A percentile compares a stretch with the other conserved stretches of the same genome.
Evolutionary conservation across 768 basidiomycete genomes (phyloP).

Genomic region (Lactifluus hygrophoroides): DNA sequence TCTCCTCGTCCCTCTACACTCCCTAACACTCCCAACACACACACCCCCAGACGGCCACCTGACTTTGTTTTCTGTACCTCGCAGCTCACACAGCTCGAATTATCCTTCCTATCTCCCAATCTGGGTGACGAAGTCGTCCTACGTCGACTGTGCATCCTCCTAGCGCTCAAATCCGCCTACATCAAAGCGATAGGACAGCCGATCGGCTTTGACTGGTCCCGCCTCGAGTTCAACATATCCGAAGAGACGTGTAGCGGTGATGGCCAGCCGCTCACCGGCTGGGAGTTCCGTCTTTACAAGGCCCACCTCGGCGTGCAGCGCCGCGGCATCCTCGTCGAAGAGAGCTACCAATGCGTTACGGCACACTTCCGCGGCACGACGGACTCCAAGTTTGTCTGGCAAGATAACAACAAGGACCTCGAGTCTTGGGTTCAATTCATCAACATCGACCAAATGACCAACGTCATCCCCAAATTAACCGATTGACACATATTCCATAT

Average conservation of each 20-base stretch:
- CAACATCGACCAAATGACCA: constrained; percentile 73
- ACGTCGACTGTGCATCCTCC: constrained; percentile 66
- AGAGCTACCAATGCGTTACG: constrained; percentile 67
- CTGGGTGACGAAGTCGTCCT: constrained; percentile 56
- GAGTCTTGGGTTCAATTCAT: constrained; percentile 81
- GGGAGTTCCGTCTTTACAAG: constrained; percentile 82
- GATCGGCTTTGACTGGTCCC: constrained; percentile 69
- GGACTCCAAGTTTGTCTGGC: constrained; percentile 64
- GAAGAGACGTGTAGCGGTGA: constrained; percentile 56
- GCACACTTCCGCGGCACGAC: constrained; percentile 66
- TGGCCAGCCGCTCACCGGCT: constrained; percentile 59
- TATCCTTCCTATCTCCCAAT: constrained; percentile 42
- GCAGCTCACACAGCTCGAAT: constrained; percentile 44
- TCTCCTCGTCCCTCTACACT: not conserved
- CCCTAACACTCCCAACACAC: not conserved
- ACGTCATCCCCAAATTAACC: constrained; percentile 65
- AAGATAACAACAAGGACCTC: constrained; percentile 55
- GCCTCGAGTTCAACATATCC: constrained; percentile 74
- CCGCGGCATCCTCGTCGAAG: constrained; percentile 45
- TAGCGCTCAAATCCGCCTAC: constrained; percentile 75
- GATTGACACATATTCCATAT: constrained; percentile 35
- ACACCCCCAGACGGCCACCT: not conserved
- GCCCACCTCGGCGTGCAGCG: constrained; percentile 63
- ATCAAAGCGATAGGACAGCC: constrained; percentile 80
- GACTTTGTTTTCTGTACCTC: constrained; percentile 19